These are phyloP conservation scores for Trichoderma arundinaceum DNA, from an alignment of 2,329 filamentous ascomycete species.

Conservation along the genomic window DNA sequence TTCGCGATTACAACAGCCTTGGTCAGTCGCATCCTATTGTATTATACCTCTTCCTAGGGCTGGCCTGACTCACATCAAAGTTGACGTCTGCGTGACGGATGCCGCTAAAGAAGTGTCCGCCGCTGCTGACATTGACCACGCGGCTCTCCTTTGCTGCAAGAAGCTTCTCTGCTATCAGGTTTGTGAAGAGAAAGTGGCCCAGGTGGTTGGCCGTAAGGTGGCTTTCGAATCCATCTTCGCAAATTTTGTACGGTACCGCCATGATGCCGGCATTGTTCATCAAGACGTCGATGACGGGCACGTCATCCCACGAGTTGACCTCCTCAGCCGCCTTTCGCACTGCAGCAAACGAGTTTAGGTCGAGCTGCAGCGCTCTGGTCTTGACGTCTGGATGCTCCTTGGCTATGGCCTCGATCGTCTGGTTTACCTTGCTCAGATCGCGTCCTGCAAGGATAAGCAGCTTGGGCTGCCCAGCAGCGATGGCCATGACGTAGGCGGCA, in stretches of 20 bases:
- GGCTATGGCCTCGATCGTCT: slow-evolving; percentile 46
- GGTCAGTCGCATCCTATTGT: too few relatives aligned
- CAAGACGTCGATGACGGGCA: slow-evolving; percentile 46
- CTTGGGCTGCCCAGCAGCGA: slow-evolving; percentile 49
- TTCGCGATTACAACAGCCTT: background rate
- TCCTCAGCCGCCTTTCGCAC: slow-evolving; percentile 48
- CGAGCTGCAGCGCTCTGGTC: slow-evolving; percentile 42
- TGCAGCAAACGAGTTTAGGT: slow-evolving; percentile 46
- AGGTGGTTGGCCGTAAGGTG: slow-evolving; percentile 55
- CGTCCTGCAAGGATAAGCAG: slow-evolving; percentile 56
- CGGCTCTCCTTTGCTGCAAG: slow-evolving; percentile 44
- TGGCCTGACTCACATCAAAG: slow-evolving; percentile 39
- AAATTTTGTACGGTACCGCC: slow-evolving; percentile 43
- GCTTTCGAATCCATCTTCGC: slow-evolving; percentile 49
- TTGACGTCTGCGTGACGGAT: slow-evolving; percentile 46
- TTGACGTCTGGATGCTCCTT: slow-evolving; percentile 43
- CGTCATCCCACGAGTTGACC: slow-evolving; percentile 37
- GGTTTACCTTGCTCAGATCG: slow-evolving; percentile 47
- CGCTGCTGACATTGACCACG: slow-evolving; percentile 50
- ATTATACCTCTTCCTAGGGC: too few relatives aligned
- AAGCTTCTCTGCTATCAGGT: slow-evolving; percentile 52
- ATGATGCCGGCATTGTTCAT: slow-evolving; percentile 55
- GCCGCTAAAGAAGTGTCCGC: slow-evolving; percentile 39
- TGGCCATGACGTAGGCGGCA: slow-evolving; percentile 44
- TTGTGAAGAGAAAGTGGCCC: slow-evolving; percentile 54